Evolutionary conservation across 2,329 filamentous ascomycete species (phyloP), one percentile per base, ranked within the genome.

Genomic region (Phyllosticta citribraziliensis): DNA sequence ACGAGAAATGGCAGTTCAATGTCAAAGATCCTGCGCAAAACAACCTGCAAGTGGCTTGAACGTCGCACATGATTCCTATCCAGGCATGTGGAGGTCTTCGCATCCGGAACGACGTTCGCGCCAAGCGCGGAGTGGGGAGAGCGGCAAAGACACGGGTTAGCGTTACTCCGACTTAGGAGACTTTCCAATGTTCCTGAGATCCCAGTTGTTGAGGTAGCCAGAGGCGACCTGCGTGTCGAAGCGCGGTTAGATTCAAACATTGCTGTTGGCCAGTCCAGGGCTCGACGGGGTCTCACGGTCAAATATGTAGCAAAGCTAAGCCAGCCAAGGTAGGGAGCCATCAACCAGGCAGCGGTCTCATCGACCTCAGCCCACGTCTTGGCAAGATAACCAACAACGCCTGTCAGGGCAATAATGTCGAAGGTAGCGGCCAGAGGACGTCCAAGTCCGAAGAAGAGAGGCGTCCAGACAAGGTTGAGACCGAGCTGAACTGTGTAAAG

Each of bases 391-490:
- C 81, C 83, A 55, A 89, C 88, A 30, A 87, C 78, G 9, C 88
- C 90, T 0, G 87, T 79, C 9, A 97, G 79, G 0, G 86, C 81
- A 27, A 89, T 75, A 57, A 96, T 87, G 71, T 97, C 89, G 27
- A 82, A 81, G 6, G 89, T 84, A 3, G 92, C 91, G 69, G 85
- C 83, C 58, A 87, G 80, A 1, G 91, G 91, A 17, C 84, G 83
- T 65, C 87, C 86, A 57, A 87, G 70, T n/a, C 83, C 82, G 71
- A 96, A 97, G 82, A 97, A 97, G 11, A 97, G 82, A 12, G 93
- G 93, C 83, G 91, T 97, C 90, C 90, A 97, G 59, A 87, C 74
- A 30, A 96, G 79, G 73, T 97, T 97, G 57, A 97, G 80, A 11
- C 82, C 88, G 6, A 97, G 85, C 75, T 97, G 92, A 63, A 91